Percentiles rank a stretch among this genome's conserved stretches.
These are phyloP conservation scores for Dichomitus squalens DNA, from an alignment of 1,284 basidiomycete species.

Conservation along the genomic window DNA sequence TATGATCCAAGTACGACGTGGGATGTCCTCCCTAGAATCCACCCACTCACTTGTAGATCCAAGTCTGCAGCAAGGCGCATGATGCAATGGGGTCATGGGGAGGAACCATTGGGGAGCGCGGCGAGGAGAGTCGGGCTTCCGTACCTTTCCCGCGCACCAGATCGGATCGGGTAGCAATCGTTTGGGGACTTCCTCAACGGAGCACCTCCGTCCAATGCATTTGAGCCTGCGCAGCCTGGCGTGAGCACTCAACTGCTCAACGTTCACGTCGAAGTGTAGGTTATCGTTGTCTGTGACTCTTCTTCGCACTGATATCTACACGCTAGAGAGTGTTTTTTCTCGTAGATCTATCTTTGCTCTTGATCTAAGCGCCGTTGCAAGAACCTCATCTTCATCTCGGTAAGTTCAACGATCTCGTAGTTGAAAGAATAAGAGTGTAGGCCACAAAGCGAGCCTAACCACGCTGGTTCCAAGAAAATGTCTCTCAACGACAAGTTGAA, in stretches of 20 bases:
- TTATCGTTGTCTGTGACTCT: background rate
- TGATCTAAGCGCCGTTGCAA: background rate
- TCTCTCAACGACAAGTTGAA: constrained; percentile 43
- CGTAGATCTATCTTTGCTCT: background rate
- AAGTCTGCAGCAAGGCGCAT: background rate
- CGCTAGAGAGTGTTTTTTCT: background rate
- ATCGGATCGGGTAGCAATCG: background rate
- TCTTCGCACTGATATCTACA: background rate
- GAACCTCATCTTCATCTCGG: background rate
- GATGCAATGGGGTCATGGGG: background rate
- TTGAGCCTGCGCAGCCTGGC: too few relatives aligned
- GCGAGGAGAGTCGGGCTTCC: background rate
- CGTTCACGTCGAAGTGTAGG: background rate
- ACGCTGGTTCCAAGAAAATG: background rate
- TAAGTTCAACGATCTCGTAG: background rate
- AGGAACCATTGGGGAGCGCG: background rate
- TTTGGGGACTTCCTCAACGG: too few relatives aligned
- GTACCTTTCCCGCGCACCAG: background rate
- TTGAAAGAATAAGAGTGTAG: too few relatives aligned
- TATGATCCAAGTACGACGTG: too few relatives aligned
- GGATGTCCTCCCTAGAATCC: too few relatives aligned
- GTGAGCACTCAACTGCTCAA: too few relatives aligned
- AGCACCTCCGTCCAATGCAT: too few relatives aligned
- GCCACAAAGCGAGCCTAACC: background rate
- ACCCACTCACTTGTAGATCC: too few relatives aligned